Evolutionary conservation across 2,329 filamentous ascomycete species (phyloP).

Genomic region (Fusarium paranaense): DNA sequence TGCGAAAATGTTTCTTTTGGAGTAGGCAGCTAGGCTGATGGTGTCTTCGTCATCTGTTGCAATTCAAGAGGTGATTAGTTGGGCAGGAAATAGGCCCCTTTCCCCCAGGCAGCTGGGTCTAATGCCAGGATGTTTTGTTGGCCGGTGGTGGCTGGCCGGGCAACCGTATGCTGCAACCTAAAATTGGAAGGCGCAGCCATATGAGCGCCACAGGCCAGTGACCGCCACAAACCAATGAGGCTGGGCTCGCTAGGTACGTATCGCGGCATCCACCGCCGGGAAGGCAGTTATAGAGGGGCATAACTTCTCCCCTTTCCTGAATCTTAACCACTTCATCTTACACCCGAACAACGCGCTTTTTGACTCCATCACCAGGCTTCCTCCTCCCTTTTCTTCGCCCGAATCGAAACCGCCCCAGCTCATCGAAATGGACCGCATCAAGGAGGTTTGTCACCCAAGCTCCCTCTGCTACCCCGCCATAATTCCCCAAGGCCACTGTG

Average conservation of each 20-base stretch:
- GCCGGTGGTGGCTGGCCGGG: constrained; percentile 43
- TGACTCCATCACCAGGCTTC: constrained; percentile 44
- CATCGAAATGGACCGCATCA: constrained; percentile 83
- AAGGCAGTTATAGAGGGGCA: constrained; percentile 52
- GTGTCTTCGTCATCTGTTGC: constrained; percentile 17
- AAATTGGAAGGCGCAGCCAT: constrained; percentile 30
- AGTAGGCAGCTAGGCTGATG: constrained; percentile 18
- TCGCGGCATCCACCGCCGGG: constrained; percentile 35
- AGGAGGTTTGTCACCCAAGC: constrained; percentile 74
- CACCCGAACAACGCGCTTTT: constrained; percentile 48
- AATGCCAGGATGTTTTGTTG: constrained; percentile 38
- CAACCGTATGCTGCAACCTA: constrained; percentile 40
- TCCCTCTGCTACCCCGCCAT: constrained; percentile 47
- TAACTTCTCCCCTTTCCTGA: constrained; percentile 52
- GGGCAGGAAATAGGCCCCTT: constrained; percentile 26
- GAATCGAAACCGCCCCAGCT: constrained; percentile 18
- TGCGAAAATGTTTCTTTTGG: constrained; percentile 19
- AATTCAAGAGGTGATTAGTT: constrained; percentile 34
- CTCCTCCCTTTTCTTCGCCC: constrained; percentile 22
- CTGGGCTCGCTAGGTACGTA: constrained; percentile 29
- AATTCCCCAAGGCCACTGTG: constrained; percentile 43
- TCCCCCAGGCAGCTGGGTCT: constrained; percentile 11
- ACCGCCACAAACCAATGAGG: constrained; percentile 44
- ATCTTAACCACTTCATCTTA: constrained; percentile 50
- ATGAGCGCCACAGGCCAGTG: constrained; percentile 30